Conservation (phyloP, 768 basidiomycete genomes). For the Pleurotus djamor region DNA sequence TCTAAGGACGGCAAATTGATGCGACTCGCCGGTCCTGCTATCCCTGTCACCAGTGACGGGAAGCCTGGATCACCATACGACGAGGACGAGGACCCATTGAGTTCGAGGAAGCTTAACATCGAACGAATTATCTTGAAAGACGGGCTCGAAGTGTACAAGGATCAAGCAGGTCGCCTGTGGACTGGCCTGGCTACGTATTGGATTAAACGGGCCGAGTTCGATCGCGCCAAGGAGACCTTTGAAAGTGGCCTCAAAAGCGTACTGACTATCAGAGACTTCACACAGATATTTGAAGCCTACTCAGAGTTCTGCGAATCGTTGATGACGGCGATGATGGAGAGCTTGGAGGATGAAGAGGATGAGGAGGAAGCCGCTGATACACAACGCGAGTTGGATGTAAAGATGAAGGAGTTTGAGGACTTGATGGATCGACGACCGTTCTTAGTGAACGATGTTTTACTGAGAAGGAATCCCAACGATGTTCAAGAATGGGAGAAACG, state of each 20-base stretch:
- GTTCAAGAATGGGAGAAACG: constrained; percentile 99
- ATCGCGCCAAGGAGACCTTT: constrained; percentile 83
- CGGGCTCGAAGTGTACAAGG: constrained; percentile 87
- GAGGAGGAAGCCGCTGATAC: constrained; percentile 76
- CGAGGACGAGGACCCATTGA: constrained; percentile 82
- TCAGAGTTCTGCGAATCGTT: constrained; percentile 91
- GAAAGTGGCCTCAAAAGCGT: constrained; percentile 84
- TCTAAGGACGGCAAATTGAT: constrained; percentile 63
- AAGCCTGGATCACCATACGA: constrained; percentile 56
- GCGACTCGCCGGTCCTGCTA: constrained; percentile 67
- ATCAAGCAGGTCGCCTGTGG: constrained; percentile 96
- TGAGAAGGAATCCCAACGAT: constrained; percentile 94
- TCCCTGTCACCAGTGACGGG: constrained; percentile 48
- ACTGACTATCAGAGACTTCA: constrained; percentile 94
- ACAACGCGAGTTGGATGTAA: constrained; percentile 79
- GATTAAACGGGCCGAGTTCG: constrained; percentile 97
- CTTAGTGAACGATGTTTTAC: constrained; percentile 91
- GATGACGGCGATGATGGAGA: constrained; percentile 87
- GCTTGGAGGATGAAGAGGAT: constrained; percentile 79
- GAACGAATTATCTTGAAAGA: constrained; percentile 84
- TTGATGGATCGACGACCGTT: constrained; percentile 95
- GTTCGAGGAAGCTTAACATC: constrained; percentile 73
- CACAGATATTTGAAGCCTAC: constrained; percentile 96
- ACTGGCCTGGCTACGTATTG: constrained; percentile 96
- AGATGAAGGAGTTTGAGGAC: constrained; percentile 92